Evolutionary conservation across 306 rosid genomes (phyloP).

Genomic region (Pachyrhizus erosus): DNA sequence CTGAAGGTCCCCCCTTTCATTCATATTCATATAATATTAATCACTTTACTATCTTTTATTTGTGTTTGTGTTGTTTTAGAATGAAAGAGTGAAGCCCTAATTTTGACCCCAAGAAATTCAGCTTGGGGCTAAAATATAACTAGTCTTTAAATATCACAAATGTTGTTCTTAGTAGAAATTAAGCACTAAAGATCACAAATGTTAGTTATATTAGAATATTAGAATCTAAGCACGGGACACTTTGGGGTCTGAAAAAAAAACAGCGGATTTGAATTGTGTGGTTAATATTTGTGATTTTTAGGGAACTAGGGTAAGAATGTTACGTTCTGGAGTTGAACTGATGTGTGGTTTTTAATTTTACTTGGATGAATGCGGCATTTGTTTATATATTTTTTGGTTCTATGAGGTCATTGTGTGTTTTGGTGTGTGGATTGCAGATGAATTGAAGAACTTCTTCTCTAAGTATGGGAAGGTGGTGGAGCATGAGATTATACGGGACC

Average conservation of each 20-base stretch:
- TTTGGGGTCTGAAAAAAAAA: neutral
- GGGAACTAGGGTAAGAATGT: neutral
- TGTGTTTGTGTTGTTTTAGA: neutral
- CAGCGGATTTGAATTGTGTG: neutral
- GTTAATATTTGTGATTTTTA: neutral
- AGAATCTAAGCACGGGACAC: neutral
- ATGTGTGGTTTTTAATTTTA: neutral
- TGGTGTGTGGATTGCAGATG: conserved; percentile 58
- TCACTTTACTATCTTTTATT: neutral
- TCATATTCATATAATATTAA: neutral
- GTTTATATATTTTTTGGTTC: neutral
- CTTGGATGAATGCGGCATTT: neutral
- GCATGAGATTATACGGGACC: conserved; percentile 90
- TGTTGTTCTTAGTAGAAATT: neutral
- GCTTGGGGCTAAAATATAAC: neutral
- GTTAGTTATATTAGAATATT: neutral
- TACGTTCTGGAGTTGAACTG: neutral
- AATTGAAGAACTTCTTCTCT: conserved; percentile 73
- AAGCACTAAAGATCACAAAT: neutral
- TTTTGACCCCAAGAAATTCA: neutral
- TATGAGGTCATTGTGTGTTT: neutral
- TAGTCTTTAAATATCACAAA: neutral
- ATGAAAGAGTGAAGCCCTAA: too few relatives aligned
- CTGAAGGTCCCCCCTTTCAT: conserved; percentile 66
- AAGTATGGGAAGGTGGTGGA: conserved; percentile 78